Evolutionary conservation across 164 flowering plant species (phyloP).

Genomic region (Annona squamosa): DNA sequence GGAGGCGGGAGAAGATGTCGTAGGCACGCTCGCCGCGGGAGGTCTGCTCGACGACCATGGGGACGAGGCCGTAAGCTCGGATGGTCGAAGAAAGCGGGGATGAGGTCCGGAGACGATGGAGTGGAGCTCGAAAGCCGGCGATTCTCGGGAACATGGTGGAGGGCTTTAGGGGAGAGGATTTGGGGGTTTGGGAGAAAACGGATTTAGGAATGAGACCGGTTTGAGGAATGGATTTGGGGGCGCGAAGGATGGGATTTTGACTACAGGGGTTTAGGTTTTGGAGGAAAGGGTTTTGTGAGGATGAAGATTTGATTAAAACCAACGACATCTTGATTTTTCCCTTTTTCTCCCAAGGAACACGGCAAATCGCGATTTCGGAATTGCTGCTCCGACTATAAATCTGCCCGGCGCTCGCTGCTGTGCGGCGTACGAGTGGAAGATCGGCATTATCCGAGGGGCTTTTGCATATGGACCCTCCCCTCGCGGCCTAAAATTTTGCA

Average conservation of each 20-base stretch:
- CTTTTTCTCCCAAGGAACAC: too few relatives aligned
- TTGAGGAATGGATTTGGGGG: not conserved
- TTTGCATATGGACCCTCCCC: too few relatives aligned
- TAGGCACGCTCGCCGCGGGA: conserved; percentile 89
- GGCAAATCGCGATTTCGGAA: too few relatives aligned
- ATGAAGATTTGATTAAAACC: not conserved
- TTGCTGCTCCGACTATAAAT: too few relatives aligned
- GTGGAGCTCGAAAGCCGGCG: not conserved
- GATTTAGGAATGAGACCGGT: not conserved
- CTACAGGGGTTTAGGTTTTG: not conserved
- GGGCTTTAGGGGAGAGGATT: not conserved
- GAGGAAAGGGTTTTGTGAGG: not conserved
- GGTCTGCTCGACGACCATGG: conserved; percentile 94
- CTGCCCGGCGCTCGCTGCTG: too few relatives aligned
- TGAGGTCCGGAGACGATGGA: not conserved
- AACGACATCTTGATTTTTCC: too few relatives aligned
- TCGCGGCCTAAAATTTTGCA: too few relatives aligned
- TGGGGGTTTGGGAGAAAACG: not conserved
- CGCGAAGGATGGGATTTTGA: not conserved
- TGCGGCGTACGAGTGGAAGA: too few relatives aligned
- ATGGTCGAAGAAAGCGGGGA: conserved; percentile 2
- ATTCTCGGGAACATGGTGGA: conserved; percentile 13
- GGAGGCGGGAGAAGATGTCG: conserved; percentile 95
- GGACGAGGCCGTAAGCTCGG: conserved; percentile 54
- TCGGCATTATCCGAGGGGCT: too few relatives aligned